A percentile compares a stretch with the other conserved stretches of the same genome.
phyloP scores from a whole-genome alignment of 2,329 filamentous ascomycete genomes.

The Corniculantispora saksenae region DNA sequence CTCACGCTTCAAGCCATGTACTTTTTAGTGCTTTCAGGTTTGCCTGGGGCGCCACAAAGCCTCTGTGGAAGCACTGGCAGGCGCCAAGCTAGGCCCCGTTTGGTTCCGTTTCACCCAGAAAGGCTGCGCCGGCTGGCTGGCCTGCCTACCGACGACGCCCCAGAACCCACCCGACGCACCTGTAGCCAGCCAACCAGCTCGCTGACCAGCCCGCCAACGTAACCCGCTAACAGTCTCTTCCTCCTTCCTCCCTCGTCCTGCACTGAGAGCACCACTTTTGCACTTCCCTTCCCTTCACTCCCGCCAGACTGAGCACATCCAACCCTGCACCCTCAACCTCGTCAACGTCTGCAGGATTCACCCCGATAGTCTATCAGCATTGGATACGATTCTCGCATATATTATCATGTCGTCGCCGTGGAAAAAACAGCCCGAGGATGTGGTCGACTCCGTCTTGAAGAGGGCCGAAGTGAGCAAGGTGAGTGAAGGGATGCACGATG shows the following conservation, averaged over 20 bases:
- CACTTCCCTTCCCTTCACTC: conserved; percentile 15
- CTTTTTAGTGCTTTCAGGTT: too few relatives aligned
- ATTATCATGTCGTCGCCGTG: conserved; percentile 59
- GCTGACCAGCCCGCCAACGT: neutral
- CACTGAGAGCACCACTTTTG: conserved; percentile 7
- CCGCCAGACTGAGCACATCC: conserved; percentile 4
- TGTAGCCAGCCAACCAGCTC: neutral
- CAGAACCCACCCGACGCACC: neutral
- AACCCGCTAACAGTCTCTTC: neutral
- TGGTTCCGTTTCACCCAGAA: neutral
- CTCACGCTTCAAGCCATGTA: too few relatives aligned
- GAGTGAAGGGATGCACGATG: conserved; percentile 33
- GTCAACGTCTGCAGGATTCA: neutral
- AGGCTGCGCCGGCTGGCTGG: neutral
- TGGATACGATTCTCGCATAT: neutral
- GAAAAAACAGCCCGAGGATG: conserved; percentile 64
- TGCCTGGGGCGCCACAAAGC: conserved; percentile 11
- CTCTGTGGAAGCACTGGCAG: neutral
- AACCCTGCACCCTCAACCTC: neutral
- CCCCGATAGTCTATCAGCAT: neutral
- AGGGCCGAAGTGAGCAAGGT: conserved; percentile 77
- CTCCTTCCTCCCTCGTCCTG: neutral
- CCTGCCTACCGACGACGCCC: neutral
- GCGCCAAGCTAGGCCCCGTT: neutral
- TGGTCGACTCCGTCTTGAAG: conserved; percentile 69